A percentile compares a stretch with the other conserved stretches of the same genome.
These are phyloP conservation scores for Coelastrella sp. DNA, from an alignment of 139 green algal genomes.

Conservation along the genomic window DNA sequence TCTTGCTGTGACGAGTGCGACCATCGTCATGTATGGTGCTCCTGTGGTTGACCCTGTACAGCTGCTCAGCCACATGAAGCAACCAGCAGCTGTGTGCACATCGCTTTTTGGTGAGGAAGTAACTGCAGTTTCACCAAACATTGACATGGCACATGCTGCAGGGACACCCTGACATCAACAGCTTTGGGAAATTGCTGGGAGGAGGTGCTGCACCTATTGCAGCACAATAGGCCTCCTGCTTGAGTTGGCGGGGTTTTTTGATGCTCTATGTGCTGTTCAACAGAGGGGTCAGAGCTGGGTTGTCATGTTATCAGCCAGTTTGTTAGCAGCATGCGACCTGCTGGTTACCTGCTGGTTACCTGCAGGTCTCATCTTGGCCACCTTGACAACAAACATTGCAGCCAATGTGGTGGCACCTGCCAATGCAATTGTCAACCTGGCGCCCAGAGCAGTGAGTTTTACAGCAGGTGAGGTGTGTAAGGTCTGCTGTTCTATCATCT, in stretches of 20 bases:
- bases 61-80: conserved; percentile 68
- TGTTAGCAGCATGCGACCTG: no score
- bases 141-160: neutral
- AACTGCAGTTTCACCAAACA: neutral
- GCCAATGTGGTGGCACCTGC: conserved; percentile 87
- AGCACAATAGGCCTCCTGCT: no score
- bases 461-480: neutral
- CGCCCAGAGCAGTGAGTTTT: conserved; percentile 66
- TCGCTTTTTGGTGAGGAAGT: conserved; percentile 65
- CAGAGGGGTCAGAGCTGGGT: no score
- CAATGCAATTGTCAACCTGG: conserved; percentile 78
- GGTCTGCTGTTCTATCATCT: neutral
- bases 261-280: no score
- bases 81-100: conserved; percentile 57
- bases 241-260: no score
- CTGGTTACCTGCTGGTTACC: neutral
- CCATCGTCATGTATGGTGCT: conserved; percentile 79
- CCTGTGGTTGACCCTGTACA: conserved; percentile 81
- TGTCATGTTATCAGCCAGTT: neutral
- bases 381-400: conserved; percentile 89
- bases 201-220: neutral
- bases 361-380: conserved; percentile 79
- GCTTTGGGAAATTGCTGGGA: neutral
- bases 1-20: conserved; percentile 82
- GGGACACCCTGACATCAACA: neutral